phyloP scores from a whole-genome alignment of 164 flowering plant genomes.

The Stephania cephalantha region DNA sequence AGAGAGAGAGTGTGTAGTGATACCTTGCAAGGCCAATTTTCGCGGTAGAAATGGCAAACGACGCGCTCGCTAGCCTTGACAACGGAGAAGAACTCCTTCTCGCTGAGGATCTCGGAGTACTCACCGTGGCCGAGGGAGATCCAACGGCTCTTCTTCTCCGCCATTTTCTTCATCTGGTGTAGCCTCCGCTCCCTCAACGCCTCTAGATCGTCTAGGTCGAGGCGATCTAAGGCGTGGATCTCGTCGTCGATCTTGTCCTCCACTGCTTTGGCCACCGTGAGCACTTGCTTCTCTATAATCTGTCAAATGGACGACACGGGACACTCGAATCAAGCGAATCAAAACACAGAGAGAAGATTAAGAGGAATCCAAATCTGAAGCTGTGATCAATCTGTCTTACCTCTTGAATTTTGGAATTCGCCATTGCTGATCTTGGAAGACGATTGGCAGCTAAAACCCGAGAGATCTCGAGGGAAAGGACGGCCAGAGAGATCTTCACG shows the following conservation, averaged over 20 bases:
- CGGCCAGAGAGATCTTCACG: no score
- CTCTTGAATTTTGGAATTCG: conserved; percentile 43
- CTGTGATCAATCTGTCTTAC: conserved; percentile 6
- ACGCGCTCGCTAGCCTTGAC: conserved; percentile 97
- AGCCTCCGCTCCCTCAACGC: conserved; percentile 75
- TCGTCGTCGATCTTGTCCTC: conserved; percentile 93
- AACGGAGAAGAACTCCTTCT: conserved; percentile 82
- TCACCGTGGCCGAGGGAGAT: conserved; percentile 92
- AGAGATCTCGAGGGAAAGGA: no score
- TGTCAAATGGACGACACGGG: conserved; percentile 13
- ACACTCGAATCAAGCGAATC: background rate
- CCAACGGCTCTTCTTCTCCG: conserved; percentile 95
- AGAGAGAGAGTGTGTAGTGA: background rate
- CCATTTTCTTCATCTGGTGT: conserved; percentile 95
- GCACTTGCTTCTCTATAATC: conserved; percentile 80
- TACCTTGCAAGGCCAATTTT: conserved; percentile 99
- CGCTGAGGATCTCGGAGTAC: conserved; percentile 70
- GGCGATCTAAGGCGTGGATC: conserved; percentile 70
- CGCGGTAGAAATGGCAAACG: conserved; percentile 95
- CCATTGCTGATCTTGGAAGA: conserved; percentile 25
- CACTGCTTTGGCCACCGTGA: conserved; percentile 85
- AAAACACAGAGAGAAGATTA: background rate
- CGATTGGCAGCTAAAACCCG: background rate
- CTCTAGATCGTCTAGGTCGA: conserved; percentile 81
- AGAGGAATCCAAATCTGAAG: background rate